Conservation (phyloP, 495 filamentous ascomycete species). For the Hyaloscypha finlandica region DNA sequence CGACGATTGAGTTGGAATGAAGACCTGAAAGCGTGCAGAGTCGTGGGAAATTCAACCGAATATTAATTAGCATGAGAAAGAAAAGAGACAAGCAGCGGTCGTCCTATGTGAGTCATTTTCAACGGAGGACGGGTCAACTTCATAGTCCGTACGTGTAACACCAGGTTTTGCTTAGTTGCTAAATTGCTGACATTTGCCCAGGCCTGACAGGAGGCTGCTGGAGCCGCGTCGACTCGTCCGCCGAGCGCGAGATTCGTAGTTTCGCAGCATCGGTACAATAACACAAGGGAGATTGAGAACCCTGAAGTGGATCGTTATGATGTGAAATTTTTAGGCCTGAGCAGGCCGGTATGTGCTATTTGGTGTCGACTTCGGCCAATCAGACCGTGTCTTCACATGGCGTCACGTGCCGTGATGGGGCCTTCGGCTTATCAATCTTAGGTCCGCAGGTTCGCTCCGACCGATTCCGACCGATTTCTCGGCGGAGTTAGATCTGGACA, state of each 20-base stretch:
- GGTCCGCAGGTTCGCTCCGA: too few relatives aligned
- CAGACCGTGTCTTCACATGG: too few relatives aligned
- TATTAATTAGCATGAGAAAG: background rate
- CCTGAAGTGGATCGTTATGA: too few relatives aligned
- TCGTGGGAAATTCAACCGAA: conserved; percentile 1
- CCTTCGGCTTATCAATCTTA: too few relatives aligned
- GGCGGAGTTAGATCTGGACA: too few relatives aligned
- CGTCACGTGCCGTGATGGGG: too few relatives aligned
- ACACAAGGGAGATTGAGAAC: too few relatives aligned
- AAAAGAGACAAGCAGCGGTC: background rate
- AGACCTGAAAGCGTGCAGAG: background rate
- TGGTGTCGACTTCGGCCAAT: too few relatives aligned
- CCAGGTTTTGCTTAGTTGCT: background rate
- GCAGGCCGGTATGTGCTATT: too few relatives aligned
- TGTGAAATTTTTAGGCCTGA: too few relatives aligned
- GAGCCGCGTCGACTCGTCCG: conserved; percentile 1
- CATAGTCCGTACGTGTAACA: background rate
- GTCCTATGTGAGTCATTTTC: background rate
- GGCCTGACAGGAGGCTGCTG: background rate
- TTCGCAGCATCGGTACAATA: too few relatives aligned
- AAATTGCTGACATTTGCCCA: background rate
- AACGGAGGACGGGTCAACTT: background rate
- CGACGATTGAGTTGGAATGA: background rate
- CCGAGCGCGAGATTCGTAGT: background rate
- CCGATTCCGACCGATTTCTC: too few relatives aligned